Conservation (phyloP, 2,329 filamentous ascomycete genomes). For the Aureobasidium sp. region DNA sequence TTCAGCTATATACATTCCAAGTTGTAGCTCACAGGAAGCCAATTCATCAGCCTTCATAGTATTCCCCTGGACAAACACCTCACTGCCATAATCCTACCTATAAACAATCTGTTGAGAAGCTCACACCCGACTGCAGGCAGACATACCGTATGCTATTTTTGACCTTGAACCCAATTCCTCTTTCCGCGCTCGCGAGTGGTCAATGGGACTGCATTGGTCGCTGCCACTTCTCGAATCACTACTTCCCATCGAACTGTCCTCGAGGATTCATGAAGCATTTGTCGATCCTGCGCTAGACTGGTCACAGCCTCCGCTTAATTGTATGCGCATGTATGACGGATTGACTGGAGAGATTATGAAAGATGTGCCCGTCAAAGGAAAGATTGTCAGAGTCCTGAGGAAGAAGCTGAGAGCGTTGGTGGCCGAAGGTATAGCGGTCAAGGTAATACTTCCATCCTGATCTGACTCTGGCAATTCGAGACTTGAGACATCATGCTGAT, state of each 20-base stretch:
- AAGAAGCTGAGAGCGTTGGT: constrained; percentile 15
- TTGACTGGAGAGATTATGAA: constrained; percentile 17
- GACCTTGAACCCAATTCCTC: neutral
- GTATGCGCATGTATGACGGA: constrained; percentile 18
- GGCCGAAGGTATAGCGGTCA: constrained; percentile 11
- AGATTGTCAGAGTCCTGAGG: constrained; percentile 17
- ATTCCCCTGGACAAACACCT: neutral
- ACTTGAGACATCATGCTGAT: neutral
- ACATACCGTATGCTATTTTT: constrained; percentile 19
- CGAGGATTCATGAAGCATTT: constrained; percentile 18
- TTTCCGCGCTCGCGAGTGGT: constrained; percentile 20
- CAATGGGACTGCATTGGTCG: constrained; percentile 19
- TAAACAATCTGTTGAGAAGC: neutral
- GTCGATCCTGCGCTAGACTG: constrained; percentile 20
- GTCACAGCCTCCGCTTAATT: constrained; percentile 13
- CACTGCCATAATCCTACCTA: neutral
- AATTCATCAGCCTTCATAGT: neutral
- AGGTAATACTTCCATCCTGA: neutral
- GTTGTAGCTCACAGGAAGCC: neutral
- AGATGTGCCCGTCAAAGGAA: constrained; percentile 16
- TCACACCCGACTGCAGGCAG: neutral
- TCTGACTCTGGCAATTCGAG: neutral
- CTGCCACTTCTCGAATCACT: constrained; percentile 16
- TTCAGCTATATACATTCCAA: neutral
- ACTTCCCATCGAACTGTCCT: constrained; percentile 18